phyloP scores from a whole-genome alignment of 768 basidiomycete species.

The Boletellus emodensis region DNA sequence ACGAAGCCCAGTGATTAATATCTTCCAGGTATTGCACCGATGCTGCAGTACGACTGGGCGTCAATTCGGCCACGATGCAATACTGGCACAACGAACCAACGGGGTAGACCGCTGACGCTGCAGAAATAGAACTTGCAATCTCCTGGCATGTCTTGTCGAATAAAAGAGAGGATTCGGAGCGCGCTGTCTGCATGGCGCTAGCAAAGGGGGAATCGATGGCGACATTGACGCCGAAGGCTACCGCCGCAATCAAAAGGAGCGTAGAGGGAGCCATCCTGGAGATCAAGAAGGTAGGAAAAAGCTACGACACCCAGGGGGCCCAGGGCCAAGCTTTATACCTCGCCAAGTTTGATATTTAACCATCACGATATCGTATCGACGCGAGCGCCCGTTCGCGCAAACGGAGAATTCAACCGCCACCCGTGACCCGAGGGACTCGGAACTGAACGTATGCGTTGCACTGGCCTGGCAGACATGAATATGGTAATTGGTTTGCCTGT shows the following conservation, averaged over 20 bases:
- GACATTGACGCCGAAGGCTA: not conserved
- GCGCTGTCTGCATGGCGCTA: not conserved
- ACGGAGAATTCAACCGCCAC: no score
- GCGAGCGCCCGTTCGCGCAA: not conserved
- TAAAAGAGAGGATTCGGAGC: not conserved
- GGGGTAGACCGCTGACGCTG: constrained; percentile 44
- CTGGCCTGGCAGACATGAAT: not conserved
- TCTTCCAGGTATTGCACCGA: constrained; percentile 35
- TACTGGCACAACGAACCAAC: constrained; percentile 27
- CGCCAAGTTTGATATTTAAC: no score
- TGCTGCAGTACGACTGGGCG: not conserved
- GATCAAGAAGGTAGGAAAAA: not conserved
- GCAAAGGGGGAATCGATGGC: not conserved
- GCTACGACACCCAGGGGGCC: not conserved
- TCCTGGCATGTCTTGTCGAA: constrained; percentile 26
- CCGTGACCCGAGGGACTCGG: no score
- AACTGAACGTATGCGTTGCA: not conserved
- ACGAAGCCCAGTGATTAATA: constrained; percentile 46
- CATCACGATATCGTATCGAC: no score
- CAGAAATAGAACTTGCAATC: constrained; percentile 39
- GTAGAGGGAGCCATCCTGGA: not conserved
- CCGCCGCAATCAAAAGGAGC: not conserved
- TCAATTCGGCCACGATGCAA: not conserved
- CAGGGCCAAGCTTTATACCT: not conserved
- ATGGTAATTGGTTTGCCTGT: no score